Evolutionary conservation across 2,329 filamentous ascomycete species (phyloP).

Genomic region (Fusarium circinatum): DNA sequence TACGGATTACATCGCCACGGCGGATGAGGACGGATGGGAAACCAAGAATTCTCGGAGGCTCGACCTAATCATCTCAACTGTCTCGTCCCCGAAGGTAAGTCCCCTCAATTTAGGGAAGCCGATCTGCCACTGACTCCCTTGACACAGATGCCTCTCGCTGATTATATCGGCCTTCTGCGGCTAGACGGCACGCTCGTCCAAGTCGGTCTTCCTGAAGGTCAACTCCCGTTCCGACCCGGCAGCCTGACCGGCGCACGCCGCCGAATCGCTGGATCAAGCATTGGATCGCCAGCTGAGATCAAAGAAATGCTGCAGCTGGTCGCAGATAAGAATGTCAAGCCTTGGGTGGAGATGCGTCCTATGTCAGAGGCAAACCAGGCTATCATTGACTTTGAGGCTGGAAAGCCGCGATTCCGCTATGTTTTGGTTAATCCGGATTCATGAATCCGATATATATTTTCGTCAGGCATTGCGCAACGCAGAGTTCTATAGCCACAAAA

Average conservation of each 20-base stretch:
- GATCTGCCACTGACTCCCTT: too few species aligned
- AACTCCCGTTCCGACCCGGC: background rate
- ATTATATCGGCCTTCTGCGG: slow-evolving; percentile 51
- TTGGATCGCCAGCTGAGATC: slow-evolving; percentile 66
- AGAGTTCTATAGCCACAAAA: too few species aligned
- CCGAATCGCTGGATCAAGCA: slow-evolving; percentile 47
- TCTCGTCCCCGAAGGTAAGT: slow-evolving; percentile 60
- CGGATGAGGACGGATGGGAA: slow-evolving; percentile 63
- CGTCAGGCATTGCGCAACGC: accelerated
- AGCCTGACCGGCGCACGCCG: background rate
- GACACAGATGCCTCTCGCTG: slow-evolving; percentile 30
- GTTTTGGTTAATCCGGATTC: slow-evolving; percentile 50
- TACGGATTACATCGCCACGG: slow-evolving; percentile 65
- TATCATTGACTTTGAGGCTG: slow-evolving; percentile 64
- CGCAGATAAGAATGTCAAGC: slow-evolving; percentile 64
- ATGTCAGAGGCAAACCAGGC: slow-evolving; percentile 66
- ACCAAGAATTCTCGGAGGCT: slow-evolving; percentile 65
- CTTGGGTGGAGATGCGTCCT: slow-evolving; percentile 64
- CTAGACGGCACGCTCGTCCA: slow-evolving; percentile 68
- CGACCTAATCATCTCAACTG: slow-evolving; percentile 78
- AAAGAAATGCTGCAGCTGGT: slow-evolving; percentile 68
- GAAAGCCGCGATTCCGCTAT: slow-evolving; percentile 60
- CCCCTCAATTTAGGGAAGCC: too few species aligned
- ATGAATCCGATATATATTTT: accelerated
- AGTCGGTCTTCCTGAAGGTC: slow-evolving; percentile 64